These are phyloP conservation scores for Porogramme epimiltina DNA, from an alignment of 1,284 basidiomycete genomes.

Conservation along the genomic window DNA sequence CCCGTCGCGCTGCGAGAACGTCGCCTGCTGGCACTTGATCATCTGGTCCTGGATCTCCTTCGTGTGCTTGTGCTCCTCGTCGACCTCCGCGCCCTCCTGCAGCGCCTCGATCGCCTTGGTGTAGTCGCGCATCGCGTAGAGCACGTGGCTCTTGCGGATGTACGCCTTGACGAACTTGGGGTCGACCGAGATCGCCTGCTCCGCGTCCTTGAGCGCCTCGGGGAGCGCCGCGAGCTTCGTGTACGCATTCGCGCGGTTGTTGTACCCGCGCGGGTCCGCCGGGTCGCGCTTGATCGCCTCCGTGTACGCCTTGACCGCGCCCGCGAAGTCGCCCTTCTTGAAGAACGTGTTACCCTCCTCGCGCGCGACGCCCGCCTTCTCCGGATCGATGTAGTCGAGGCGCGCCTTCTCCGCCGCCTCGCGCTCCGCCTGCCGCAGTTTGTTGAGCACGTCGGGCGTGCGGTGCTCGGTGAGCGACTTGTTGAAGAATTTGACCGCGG, in stretches of 20 bases:
- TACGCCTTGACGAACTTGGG: conserved; percentile 93
- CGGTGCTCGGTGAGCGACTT: conserved; percentile 97
- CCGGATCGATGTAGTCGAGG: conserved; percentile 89
- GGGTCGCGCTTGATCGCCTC: conserved; percentile 98
- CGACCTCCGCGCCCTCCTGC: conserved; percentile 75
- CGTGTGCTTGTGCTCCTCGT: conserved; percentile 78
- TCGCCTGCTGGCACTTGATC: conserved; percentile 79
- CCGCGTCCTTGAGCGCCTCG: conserved; percentile 95
- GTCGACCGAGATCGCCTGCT: conserved; percentile 93
- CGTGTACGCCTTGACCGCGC: conserved; percentile 91
- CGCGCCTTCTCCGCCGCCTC: conserved; percentile 77
- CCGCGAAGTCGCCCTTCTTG: conserved; percentile 90
- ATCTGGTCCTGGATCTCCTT: conserved; percentile 82
- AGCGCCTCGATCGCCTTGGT: conserved; percentile 83
- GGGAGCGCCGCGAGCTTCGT: conserved; percentile 93
- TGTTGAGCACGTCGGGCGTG: conserved; percentile 90
- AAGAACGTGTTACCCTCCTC: conserved; percentile 93
- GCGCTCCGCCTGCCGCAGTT: conserved; percentile 87
- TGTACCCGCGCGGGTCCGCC: conserved; percentile 89
- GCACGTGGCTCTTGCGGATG: conserved; percentile 90
- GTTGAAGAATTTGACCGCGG: conserved; percentile 88
- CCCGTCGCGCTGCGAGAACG: conserved; percentile 79
- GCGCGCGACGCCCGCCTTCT: conserved; percentile 80
- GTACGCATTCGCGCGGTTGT: conserved; percentile 96
- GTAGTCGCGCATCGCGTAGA: conserved; percentile 92